Evolutionary conservation across 176 grass and related monocot species (phyloP).

Genomic region (Oropetium thomaeum): DNA sequence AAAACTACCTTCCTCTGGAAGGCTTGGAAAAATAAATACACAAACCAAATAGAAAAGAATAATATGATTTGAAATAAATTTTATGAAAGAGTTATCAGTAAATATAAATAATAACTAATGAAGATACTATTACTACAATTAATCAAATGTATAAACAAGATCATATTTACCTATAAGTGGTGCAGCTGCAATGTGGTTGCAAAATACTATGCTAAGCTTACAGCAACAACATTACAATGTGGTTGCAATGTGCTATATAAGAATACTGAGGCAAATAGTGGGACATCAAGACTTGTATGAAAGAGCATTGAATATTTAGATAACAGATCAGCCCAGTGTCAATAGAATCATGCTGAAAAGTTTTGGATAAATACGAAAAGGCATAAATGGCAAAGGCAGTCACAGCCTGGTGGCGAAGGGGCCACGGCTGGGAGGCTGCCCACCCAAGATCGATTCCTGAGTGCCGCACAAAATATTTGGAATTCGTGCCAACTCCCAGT

Average conservation of each 20-base stretch:
- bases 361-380: background rate
- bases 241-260: slow-evolving; percentile 11
- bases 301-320: background rate
- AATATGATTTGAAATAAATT: slow-evolving; percentile 8
- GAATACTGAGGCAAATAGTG: background rate
- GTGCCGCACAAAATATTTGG: too few species aligned
- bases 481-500: too few species aligned
- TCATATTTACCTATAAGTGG: background rate
- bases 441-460: too few species aligned
- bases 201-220: slow-evolving; percentile 4
- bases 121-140: background rate
- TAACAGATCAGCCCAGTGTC: background rate
- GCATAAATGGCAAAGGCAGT: too few species aligned
- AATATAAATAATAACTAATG: background rate
- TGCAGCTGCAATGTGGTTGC: slow-evolving; percentile 4
- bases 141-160: slow-evolving; percentile 8
- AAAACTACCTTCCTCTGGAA: slow-evolving; percentile 7
- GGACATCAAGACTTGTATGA: slow-evolving; percentile 6
- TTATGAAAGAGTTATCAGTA: background rate
- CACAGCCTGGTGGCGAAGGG: too few species aligned
- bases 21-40: background rate
- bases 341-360: background rate
- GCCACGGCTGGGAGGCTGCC: too few species aligned
- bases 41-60: background rate
- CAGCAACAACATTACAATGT: too few species aligned